Evolutionary conservation across 345 rosid species (phyloP).

Genomic region (Eucalyptus victrix): DNA sequence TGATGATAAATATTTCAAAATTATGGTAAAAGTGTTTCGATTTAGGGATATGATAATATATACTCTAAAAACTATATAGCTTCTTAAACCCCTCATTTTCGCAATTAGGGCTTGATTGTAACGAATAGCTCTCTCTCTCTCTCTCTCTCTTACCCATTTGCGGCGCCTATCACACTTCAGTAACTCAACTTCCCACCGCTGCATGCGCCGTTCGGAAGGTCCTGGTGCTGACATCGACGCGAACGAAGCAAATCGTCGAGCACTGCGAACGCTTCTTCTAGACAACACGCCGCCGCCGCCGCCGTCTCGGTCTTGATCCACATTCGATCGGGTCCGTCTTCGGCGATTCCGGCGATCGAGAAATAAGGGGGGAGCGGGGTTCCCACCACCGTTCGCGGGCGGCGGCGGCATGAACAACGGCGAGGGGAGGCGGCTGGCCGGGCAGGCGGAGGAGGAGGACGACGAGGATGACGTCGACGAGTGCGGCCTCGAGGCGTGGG

Average conservation of each 20-base stretch:
- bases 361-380: background rate
- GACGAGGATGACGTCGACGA: slow-evolving; percentile 53
- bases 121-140: background rate
- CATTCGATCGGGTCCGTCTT: background rate
- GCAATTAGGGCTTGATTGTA: background rate
- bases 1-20: background rate
- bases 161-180: background rate
- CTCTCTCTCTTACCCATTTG: background rate
- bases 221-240: background rate
- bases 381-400: background rate
- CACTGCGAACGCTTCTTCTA: background rate
- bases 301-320: background rate
- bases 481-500: slow-evolving; percentile 66
- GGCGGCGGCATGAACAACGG: slow-evolving; percentile 24
- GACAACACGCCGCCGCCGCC: background rate
- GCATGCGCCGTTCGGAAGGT: background rate
- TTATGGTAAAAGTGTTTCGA: background rate
- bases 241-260: background rate
- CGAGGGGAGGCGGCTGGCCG: slow-evolving; percentile 19
- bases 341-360: background rate
- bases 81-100: background rate
- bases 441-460: slow-evolving; percentile 37
- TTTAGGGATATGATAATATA: background rate
- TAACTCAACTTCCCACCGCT: background rate
- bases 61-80: background rate